A percentile compares a stretch with the other conserved stretches of the same genome.
Conservation (phyloP, 2,329 filamentous ascomycete genomes). For the Fusarium mexicanum region DNA sequence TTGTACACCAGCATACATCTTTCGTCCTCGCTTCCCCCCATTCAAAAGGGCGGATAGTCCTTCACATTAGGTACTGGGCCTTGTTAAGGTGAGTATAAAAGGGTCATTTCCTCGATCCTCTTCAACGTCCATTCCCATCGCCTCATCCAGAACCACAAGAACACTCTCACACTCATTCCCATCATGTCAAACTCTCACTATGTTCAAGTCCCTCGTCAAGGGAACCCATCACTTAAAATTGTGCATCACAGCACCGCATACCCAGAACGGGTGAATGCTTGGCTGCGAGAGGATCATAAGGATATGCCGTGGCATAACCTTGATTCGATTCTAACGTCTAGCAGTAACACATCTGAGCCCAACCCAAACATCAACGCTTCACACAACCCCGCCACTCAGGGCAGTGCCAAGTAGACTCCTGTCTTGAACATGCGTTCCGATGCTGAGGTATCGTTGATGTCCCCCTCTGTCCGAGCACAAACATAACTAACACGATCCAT, state of each 20-base stretch:
- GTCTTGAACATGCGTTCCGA: rapidly evolving
- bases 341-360: background rate
- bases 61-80: too few species aligned
- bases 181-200: rapidly evolving
- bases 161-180: too few species aligned
- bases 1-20: too few species aligned
- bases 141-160: too few species aligned
- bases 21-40: too few species aligned
- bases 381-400: background rate
- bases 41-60: too few species aligned
- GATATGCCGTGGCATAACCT: slow-evolving; percentile 8
- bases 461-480: rapidly evolving
- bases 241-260: background rate
- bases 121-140: too few species aligned
- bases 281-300: background rate
- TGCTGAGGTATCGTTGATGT: rapidly evolving
- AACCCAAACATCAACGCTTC: background rate
- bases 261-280: background rate
- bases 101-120: too few species aligned
- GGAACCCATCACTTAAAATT: background rate
- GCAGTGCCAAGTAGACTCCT: background rate
- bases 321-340: background rate
- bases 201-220: background rate
- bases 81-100: too few species aligned
- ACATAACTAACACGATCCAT: background rate